Conservation (phyloP, 805 yeast genomes). For the Cyberlindnera misumaiensis region DNA sequence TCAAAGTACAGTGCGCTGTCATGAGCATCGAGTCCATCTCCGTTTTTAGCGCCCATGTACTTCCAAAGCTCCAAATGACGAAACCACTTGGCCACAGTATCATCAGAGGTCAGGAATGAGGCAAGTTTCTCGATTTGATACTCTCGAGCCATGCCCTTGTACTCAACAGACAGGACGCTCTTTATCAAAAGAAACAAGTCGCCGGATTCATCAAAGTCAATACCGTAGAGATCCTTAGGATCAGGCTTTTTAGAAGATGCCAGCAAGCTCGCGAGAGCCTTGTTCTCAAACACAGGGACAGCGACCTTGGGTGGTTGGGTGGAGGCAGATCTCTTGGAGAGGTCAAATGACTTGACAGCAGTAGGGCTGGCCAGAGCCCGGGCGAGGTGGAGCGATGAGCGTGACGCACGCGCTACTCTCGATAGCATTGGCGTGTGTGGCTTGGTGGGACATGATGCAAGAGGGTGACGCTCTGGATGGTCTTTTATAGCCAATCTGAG, state of each 20-base stretch:
- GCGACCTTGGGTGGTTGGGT: background rate
- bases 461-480: background rate
- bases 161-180: background rate
- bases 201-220: background rate
- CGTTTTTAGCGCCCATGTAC: background rate
- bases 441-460: background rate
- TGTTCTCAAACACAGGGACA: background rate
- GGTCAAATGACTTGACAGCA: background rate
- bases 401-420: background rate
- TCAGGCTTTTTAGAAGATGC: background rate
- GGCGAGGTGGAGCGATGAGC: background rate
- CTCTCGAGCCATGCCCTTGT: background rate
- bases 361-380: background rate
- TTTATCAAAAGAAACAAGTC: background rate
- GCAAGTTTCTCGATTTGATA: background rate
- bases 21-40: background rate
- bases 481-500: background rate
- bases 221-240: background rate
- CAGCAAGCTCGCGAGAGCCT: background rate
- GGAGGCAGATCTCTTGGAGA: background rate
- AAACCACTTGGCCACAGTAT: background rate
- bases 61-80: background rate
- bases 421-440: background rate
- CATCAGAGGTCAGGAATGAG: background rate
- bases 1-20: background rate